Evolutionary conservation across 169 alveolate genomes (phyloP), one percentile per base, ranked within the genome.

Genomic region (Eimeria sp.): DNA sequence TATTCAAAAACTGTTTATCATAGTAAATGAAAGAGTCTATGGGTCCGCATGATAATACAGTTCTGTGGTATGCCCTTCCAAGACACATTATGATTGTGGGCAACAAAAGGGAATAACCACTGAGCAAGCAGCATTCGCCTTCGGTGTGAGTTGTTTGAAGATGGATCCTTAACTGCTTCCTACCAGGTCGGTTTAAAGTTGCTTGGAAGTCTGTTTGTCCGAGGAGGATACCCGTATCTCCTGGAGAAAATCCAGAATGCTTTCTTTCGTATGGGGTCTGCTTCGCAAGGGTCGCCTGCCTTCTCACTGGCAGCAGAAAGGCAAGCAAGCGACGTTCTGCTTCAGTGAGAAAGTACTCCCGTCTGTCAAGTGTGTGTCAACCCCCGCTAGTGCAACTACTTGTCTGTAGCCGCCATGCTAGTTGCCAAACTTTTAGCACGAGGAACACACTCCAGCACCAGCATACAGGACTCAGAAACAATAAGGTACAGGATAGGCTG

Each of bases 241-340:
- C 80, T 86, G 82, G 76, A n/a, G 82, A 58, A 27, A 61, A 86
- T 27, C 82, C 80, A 22, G 82, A 9, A 13, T 6, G 65, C 43
- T 11, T 63, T 51, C 93, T 86, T 30, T 63, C 63, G 82, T 86
- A 86, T 20, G 93, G 93, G 9, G 93, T 40, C 93, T 86, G 93
- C 63, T 20, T 63, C 49, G 80, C 10, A 61, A 86, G 65, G 27
- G 82, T 40, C 47, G 70, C 40, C 13, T 86, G 76, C 61, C 82
- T 61, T 61, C 6, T 54, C 61, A 63, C 93, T 86, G 93, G 51
- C 27, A n/a, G 43, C 82, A 58, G 51, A 70, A 70, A 34, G 7
- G 51, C 80, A 70, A 10, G 25, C 22, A 70, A 70, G 11, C 80
- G 40, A 34, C 40, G 3, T 34, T 34, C 40, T 2, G 40, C 40